Evolutionary conservation across 768 basidiomycete species (phyloP).

Genomic region (Peribolospora baueri): DNA sequence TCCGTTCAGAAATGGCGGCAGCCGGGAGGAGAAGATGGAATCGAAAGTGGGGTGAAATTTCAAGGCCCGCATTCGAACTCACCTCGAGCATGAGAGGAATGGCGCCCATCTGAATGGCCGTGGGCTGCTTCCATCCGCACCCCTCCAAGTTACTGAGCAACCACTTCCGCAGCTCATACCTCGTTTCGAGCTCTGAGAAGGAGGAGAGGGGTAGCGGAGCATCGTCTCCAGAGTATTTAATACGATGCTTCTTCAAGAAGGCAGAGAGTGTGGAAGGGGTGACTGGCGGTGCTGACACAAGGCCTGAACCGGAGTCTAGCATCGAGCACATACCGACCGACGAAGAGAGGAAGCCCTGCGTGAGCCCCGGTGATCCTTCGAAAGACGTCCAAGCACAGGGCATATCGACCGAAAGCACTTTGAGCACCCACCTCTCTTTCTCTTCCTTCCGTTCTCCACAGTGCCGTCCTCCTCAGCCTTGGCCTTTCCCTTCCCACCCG

Average conservation of each 20-base stretch:
- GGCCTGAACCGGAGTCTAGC: no score
- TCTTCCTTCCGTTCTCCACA: slow-evolving; percentile 11
- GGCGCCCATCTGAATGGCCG: slow-evolving; percentile 55
- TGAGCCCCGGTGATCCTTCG: no score
- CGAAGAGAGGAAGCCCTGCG: no score
- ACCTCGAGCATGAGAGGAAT: slow-evolving; percentile 62
- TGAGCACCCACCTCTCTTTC: slow-evolving; percentile 11
- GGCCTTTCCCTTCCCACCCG: slow-evolving; percentile 21
- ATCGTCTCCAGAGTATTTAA: slow-evolving; percentile 46
- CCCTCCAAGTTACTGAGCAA: slow-evolving; percentile 39
- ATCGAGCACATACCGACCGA: no score
- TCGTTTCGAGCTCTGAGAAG: slow-evolving; percentile 35
- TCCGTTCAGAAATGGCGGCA: not conserved
- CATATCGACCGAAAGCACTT: not conserved
- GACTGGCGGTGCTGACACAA: not conserved
- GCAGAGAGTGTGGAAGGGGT: not conserved
- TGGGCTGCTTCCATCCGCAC: slow-evolving; percentile 41
- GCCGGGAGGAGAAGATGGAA: not conserved
- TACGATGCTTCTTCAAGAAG: slow-evolving; percentile 30
- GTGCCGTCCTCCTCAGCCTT: slow-evolving; percentile 4
- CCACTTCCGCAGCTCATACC: slow-evolving; percentile 35
- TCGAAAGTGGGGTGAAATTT: no score
- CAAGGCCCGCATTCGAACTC: slow-evolving; percentile 8
- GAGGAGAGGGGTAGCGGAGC: slow-evolving; percentile 35
- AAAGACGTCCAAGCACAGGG: no score